Conservation (phyloP, 2,329 filamentous ascomycete species). For the Tolypocladium ovalisporum region DNA sequence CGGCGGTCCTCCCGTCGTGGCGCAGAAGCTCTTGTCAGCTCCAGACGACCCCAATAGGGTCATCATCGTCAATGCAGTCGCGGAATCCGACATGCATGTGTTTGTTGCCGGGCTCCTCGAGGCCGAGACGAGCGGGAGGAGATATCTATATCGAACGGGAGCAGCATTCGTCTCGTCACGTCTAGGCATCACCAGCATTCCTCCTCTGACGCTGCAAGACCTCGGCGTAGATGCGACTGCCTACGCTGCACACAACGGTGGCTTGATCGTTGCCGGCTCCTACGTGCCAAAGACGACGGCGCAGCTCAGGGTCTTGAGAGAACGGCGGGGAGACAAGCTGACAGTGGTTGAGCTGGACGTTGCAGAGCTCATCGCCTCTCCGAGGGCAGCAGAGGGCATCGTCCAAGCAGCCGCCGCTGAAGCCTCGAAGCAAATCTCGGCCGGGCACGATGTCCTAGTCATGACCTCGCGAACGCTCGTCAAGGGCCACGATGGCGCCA, state of each 20-base stretch:
- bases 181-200: slow-evolving; percentile 37
- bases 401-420: slow-evolving; percentile 19
- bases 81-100: slow-evolving; percentile 43
- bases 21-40: slow-evolving; percentile 17
- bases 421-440: slow-evolving; percentile 15
- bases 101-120: slow-evolving; percentile 37
- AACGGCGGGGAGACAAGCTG: slow-evolving; percentile 25
- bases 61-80: slow-evolving; percentile 41
- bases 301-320: slow-evolving; percentile 32
- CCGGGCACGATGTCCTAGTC: slow-evolving; percentile 39
- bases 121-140: slow-evolving; percentile 17
- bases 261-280: slow-evolving; percentile 41
- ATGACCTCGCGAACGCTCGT: slow-evolving; percentile 47
- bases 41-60: slow-evolving; percentile 23
- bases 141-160: slow-evolving; percentile 26
- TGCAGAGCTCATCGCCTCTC: slow-evolving; percentile 17
- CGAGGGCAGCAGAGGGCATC: slow-evolving; percentile 16
- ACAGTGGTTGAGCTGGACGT: slow-evolving; percentile 35
- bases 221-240: slow-evolving; percentile 18
- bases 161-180: slow-evolving; percentile 32
- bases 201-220: slow-evolving; percentile 33
- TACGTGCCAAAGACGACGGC: slow-evolving; percentile 48
- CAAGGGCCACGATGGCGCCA: slow-evolving; percentile 29
- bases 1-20: slow-evolving; percentile 15
- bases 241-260: slow-evolving; percentile 20